Percentiles rank a stretch among this genome's conserved stretches.
Conservation (phyloP, 2,329 filamentous ascomycete species). For the Aureobasidium sp. region DNA sequence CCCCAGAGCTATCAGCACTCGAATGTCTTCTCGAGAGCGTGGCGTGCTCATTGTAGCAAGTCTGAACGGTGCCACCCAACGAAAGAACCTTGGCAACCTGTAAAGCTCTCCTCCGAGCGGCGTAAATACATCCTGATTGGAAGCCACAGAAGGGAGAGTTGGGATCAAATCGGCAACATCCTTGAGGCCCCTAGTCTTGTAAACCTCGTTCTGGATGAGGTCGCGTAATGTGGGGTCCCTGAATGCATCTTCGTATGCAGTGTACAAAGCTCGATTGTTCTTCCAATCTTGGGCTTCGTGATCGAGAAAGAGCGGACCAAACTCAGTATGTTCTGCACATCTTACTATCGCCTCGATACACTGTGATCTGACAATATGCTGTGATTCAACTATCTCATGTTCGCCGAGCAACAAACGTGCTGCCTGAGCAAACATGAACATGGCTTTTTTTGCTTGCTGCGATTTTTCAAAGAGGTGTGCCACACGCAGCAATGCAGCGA, state of each 20-base stretch:
- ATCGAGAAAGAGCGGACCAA: neutral
- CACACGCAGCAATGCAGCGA: neutral
- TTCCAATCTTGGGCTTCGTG: neutral
- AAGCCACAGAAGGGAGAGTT: neutral
- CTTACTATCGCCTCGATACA: neutral
- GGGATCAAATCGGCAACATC: neutral
- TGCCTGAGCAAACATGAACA: constrained; percentile 8
- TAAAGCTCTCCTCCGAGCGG: neutral
- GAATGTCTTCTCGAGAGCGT: neutral
- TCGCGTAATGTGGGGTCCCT: neutral
- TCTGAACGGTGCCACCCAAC: constrained; percentile 14
- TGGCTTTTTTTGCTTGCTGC: neutral
- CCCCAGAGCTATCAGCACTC: neutral
- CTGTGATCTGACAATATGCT: neutral
- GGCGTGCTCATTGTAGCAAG: constrained; percentile 16
- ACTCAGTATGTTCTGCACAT: constrained; percentile 3
- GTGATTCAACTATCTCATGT: neutral
- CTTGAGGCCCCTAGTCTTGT: neutral
- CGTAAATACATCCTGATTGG: neutral
- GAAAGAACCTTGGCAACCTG: constrained; percentile 17
- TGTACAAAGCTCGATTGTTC: neutral
- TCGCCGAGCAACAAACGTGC: neutral
- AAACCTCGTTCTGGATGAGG: neutral
- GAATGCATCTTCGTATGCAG: neutral
- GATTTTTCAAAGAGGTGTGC: neutral